Conservation (phyloP, 345 rosid species). For the Alliaria petiolata region DNA sequence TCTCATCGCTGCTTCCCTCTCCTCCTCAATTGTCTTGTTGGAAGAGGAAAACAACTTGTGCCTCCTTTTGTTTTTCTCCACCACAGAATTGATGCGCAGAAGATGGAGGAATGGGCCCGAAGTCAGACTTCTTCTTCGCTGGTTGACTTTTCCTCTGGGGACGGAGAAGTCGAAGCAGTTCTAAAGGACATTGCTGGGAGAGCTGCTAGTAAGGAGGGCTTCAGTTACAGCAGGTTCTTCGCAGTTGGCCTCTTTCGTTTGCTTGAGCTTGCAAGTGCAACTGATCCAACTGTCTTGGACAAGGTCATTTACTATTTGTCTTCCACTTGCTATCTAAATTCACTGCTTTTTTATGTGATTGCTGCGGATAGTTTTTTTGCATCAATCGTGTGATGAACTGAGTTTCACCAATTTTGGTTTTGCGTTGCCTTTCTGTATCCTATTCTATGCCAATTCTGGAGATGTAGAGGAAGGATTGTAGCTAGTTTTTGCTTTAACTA, state of each 20-base stretch:
- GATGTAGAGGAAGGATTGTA: too few relatives aligned
- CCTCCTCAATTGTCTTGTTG: neutral
- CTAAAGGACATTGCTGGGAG: conserved; percentile 80
- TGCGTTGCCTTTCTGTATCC: neutral
- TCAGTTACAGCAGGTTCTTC: conserved; percentile 97
- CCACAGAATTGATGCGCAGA: conserved; percentile 81
- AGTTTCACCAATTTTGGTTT: too few relatives aligned
- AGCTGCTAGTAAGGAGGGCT: conserved; percentile 65
- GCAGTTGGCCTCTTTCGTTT: conserved; percentile 95
- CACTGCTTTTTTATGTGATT: neutral
- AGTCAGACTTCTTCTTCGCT: conserved; percentile 65
- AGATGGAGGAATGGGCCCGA: conserved; percentile 92
- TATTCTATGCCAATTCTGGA: neutral
- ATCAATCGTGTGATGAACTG: too few relatives aligned
- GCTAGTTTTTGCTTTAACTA: neutral
- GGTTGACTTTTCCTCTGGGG: conserved; percentile 64
- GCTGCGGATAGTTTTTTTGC: too few relatives aligned
- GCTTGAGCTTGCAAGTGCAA: conserved; percentile 86
- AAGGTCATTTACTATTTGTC: conserved; percentile 45
- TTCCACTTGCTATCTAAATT: too few relatives aligned
- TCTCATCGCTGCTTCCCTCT: neutral
- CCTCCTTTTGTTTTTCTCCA: conserved; percentile 1
- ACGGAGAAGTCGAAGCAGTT: conserved; percentile 78
- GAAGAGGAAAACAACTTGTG: neutral
- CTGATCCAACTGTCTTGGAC: conserved; percentile 80